Evolutionary conservation across 306 rosid species (phyloP).

Genomic region (Dryas alaskensis): DNA sequence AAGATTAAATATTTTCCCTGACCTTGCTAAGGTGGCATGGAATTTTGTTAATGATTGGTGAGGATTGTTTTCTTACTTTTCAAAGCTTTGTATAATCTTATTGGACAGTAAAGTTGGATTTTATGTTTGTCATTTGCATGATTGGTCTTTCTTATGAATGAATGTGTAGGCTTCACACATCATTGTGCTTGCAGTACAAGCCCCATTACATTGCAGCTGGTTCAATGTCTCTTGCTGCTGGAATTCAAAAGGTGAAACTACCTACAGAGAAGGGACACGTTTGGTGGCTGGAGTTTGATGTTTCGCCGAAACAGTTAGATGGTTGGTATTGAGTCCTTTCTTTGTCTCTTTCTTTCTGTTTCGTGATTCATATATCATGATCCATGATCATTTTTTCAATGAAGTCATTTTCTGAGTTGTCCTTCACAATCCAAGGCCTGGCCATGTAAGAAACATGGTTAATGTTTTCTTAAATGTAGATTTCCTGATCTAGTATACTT

Average conservation of each 20-base stretch:
- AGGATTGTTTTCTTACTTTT: slow-evolving; percentile 8
- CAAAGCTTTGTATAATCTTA: not conserved
- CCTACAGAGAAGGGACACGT: slow-evolving; percentile 37
- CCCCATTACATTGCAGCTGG: slow-evolving; percentile 56
- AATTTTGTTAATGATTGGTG: slow-evolving; percentile 56
- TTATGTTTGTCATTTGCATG: not conserved
- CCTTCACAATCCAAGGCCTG: not conserved
- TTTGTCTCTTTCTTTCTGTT: not conserved
- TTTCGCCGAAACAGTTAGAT: slow-evolving; percentile 42
- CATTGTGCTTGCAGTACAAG: slow-evolving; percentile 51
- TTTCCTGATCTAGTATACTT: not conserved
- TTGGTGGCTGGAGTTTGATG: slow-evolving; percentile 58
- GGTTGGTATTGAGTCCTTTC: slow-evolving; percentile 25
- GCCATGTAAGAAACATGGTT: not conserved
- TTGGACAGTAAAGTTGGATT: slow-evolving; percentile 9
- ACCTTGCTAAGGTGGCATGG: slow-evolving; percentile 50
- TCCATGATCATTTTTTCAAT: not conserved
- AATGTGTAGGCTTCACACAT: slow-evolving; percentile 44
- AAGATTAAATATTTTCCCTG: slow-evolving; percentile 30
- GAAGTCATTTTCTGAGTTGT: not conserved
- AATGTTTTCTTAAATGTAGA: not conserved
- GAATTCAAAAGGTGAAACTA: slow-evolving; percentile 43
- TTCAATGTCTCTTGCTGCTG: slow-evolving; percentile 52
- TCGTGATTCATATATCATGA: not conserved
- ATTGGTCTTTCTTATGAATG: slow-evolving; percentile 10